Evolutionary conservation across 495 filamentous ascomycete species (phyloP).

Genomic region (Staphylotrichum tortipilum): DNA sequence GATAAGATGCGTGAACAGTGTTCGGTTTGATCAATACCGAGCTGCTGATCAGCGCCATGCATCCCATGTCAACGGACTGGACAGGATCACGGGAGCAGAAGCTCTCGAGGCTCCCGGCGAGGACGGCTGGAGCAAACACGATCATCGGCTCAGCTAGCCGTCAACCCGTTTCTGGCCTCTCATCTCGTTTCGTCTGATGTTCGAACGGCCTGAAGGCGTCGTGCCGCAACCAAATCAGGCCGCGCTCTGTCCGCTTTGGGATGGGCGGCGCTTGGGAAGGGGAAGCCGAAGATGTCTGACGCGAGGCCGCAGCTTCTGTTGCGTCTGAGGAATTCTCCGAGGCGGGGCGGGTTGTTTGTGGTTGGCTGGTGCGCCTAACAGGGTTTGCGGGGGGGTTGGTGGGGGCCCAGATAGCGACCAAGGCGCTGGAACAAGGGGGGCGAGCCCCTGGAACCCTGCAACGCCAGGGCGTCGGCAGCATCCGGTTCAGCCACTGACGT

Average conservation of each 20-base stretch:
- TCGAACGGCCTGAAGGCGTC: not conserved
- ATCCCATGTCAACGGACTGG: not conserved
- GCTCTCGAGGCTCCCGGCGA: too few relatives aligned
- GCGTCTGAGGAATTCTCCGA: conserved; percentile 21
- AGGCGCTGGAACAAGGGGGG: not conserved
- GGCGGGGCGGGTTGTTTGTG: not conserved
- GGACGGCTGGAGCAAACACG: not conserved
- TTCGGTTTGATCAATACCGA: too few relatives aligned
- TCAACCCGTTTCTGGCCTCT: conserved; percentile 4
- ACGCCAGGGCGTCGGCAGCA: not conserved
- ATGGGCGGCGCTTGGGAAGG: not conserved
- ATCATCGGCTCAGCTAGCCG: conserved; percentile 3
- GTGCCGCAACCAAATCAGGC: not conserved
- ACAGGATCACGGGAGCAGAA: not conserved
- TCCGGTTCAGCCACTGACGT: not conserved
- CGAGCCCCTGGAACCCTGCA: not conserved
- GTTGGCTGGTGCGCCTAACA: conserved; percentile 5
- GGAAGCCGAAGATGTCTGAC: not conserved
- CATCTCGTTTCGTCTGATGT: conserved; percentile 21
- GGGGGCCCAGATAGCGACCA: too few relatives aligned
- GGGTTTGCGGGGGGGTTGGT: too few relatives aligned
- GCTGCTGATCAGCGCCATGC: too few relatives aligned
- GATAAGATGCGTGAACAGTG: too few relatives aligned
- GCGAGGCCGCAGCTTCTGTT: conserved; percentile 4
- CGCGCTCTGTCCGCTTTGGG: not conserved